Base-by-base conservation (phyloP, 2,329 filamentous ascomycete genomes). In the Tolypocladium capitatum region DNA sequence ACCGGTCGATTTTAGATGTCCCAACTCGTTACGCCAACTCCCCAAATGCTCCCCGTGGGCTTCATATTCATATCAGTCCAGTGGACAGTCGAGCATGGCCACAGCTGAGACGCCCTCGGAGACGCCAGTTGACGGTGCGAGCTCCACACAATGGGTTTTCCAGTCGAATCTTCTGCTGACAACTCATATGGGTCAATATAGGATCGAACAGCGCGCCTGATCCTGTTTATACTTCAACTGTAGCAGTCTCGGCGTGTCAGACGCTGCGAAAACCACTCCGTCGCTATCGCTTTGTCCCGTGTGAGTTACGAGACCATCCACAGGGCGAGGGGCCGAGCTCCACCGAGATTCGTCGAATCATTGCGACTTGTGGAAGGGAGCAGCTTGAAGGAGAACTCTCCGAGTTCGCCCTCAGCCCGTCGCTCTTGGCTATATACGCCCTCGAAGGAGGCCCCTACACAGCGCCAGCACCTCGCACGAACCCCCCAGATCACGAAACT, bases 1-100 rank as follows among this genome's bases (percentile, higher is more conserved):
- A 0, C 46, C 54, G 0, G 58, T 57, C 0, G 55, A 60, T 31
- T 63, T 62, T 54, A 49, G 58, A 2, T 55, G 48, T 30, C 51
- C 54, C 2, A 49, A 52, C 21, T 54, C 52, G 0, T 46, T 62
- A 5, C 38, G 54, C 3, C 60, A 60, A n/a, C 24, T 62, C 0
- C 38, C 48, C 0, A 53, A 50, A 0, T 58, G 52, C 33, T 36
- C 51, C 1, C 46, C 46, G 5, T 61, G 58, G 60, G 1, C 20
- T 24, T 31, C 36, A 5, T 8, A 13, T 10, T 18, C 24, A 18
- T 20, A 2, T 30, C 30, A 14, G n/a, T 9, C 18, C 13, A 27
- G 8, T 8, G 20, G 10, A 20, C 14, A 16, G 10, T 14, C 30
- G 31, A 9, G 7, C 16, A 21, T 18, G 28, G 14, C 21, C 27